Evolutionary conservation across 2,329 filamentous ascomycete species (phyloP).

Genomic region (Geosmithia morbida): DNA sequence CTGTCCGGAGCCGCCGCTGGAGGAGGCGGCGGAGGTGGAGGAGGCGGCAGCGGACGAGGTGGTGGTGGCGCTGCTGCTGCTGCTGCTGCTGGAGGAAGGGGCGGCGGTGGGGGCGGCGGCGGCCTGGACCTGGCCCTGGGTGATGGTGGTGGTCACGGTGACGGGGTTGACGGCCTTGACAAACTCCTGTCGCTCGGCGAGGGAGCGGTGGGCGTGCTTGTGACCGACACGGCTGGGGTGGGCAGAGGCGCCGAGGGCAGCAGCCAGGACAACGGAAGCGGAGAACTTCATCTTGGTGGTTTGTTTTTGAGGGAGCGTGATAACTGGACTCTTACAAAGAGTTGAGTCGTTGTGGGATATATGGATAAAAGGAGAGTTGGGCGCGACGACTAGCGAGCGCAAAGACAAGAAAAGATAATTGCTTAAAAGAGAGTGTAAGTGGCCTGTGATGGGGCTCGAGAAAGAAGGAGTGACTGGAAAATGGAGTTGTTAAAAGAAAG

Average conservation of each 20-base stretch:
- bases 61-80: too few species aligned
- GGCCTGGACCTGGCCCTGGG: constrained; percentile 2
- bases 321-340: background rate
- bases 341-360: background rate
- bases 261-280: constrained; percentile 17
- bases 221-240: constrained; percentile 24
- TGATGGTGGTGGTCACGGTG: constrained; percentile 5
- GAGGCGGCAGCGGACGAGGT: constrained; percentile 1
- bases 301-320: background rate
- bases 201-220: constrained; percentile 16
- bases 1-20: constrained; percentile 5
- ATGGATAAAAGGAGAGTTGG: background rate
- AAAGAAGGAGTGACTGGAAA: constrained; percentile 3
- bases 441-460: background rate
- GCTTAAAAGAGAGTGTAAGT: constrained; percentile 1
- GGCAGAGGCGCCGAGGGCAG: constrained; percentile 25
- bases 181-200: constrained; percentile 14
- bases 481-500: constrained; percentile 5
- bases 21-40: constrained; percentile 2
- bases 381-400: constrained; percentile 1
- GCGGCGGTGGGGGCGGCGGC: constrained; percentile 5
- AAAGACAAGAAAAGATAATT: background rate
- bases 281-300: constrained; percentile 25
- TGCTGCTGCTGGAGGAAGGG: constrained; percentile 2
- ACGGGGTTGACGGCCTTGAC: constrained; percentile 12